Base-by-base conservation (phyloP, 2,329 filamentous ascomycete species). In the Pezicula rhizophila region DNA sequence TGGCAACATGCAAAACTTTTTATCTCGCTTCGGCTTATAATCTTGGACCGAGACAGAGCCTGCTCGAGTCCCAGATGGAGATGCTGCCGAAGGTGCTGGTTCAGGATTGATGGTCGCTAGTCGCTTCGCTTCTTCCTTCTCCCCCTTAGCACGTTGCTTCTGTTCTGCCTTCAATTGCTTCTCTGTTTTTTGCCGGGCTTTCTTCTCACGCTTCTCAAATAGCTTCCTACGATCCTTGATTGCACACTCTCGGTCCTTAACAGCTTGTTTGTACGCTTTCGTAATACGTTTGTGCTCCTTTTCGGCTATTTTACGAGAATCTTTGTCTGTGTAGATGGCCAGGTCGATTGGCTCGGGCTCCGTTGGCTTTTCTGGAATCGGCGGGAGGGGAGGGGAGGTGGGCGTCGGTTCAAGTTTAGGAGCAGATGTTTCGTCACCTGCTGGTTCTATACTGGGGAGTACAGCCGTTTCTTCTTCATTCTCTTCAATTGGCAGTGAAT, bases 1-100 rank as follows among this genome's bases (percentile, higher is more conserved):
- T 0, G 86, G 89, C 3, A 92, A 68, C 57, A 83, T 81, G 68
- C 89, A 93, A 66, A 96, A 96, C 60, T 87, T 92, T 56, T 68
- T 71, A 28, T 63, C 60, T 43, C 60, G 59, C 48, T 60, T 65
- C 52, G 47, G 60, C 60, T 60, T 67, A 8, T 55, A 43, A 26
- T 55, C 50, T 23, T 55, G 48, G 2, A 37, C 42, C 6, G 53
- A 50, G 17, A 52, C 5, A 50, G 54, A n/a, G 37, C 44, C 26
- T 53, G 48, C 52, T 53, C 15, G 54, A 47, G n/a, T 49, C 45
- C n/a, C 23, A 40, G 23, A 26, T 17, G 35, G 45, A 17, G 45
- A 46, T 11, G 45, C 11, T 11, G 17, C 34, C n/a, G 42, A 18
- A 5, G 31, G 26, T 37, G 40, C 28, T 26, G 49, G 34, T 15